Base-by-base conservation (phyloP, 768 basidiomycete genomes). In the Mycena pura region DNA sequence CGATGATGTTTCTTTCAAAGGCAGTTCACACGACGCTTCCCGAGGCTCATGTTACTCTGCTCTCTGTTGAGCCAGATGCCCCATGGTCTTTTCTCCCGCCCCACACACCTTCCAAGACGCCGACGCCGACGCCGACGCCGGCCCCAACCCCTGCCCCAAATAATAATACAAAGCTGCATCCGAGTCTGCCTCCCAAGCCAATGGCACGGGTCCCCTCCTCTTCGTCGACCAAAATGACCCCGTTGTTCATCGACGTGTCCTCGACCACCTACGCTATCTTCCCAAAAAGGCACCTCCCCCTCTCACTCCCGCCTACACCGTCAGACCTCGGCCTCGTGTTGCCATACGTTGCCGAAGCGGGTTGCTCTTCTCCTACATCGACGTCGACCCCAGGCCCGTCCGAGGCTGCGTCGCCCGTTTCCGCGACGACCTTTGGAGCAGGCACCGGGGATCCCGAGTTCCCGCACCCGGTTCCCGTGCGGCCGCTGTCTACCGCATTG, bases 41-140 rank as follows among this genome's bases (percentile, higher is more conserved):
- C 1, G 80, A 85, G 11, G 69, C 88, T 22, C 87, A 90, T 63
- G 81, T 91, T 46, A 82, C 83, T 7, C 60, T 94, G 1, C 67
- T 88, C 19, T 85, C 84, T 54, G 86, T 86, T 2, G 86, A 92
- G 31, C 78, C 78, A 13, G 82, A 83, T 59, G 77, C 82, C 6
- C 80, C 86, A 2, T 90, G 89, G 86, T 80, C 82, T 14, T 80
- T 92, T 64, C 68, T 86, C 29, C 77, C 78, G 38, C 48, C 61
- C 0, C 64, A 39, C 11, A 43, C 54, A n/a, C 52, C 54, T 13
- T 59, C 70, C 11, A 64, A 65, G 25, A 55, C 65, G 27, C 56
- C 67, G 25, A 49, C 62, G 19, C 52, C 34, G 29, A 70, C 47
- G 25, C 51, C 41, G 59, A 60, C 31, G 40, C 49, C 53, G 19